Base-by-base conservation (phyloP, 352 stramenopile species). In the Aphanomyces stellatus region DNA sequence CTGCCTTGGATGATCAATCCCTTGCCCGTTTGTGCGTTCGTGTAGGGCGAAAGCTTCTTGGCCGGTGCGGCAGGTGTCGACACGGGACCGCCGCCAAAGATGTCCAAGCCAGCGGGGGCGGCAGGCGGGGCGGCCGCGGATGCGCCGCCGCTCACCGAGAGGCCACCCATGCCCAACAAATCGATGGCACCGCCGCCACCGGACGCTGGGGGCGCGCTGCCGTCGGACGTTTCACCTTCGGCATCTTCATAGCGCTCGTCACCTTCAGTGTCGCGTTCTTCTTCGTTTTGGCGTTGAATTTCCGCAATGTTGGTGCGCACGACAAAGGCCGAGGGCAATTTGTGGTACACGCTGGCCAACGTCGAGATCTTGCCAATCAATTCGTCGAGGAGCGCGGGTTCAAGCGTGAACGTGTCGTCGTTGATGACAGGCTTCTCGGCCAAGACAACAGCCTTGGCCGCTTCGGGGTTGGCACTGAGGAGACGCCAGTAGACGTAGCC, bases 401-500 rank as follows among this genome's bases (percentile, higher is more conserved):
- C 96, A 25, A 99, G 78, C 1, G 86, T 82, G 62, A 97, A 98
- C 30, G 96, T 99, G 75, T 99, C 96, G 78, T 99, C 97, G 70
- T 89, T 97, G 81, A 99, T 99, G n/a, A 98, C 95, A 4, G 97
- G 97, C 72, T 99, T 99, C 75, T 99, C 96, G 7, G 93, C 93
- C 3, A 99, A 82, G 31, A 99, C 96, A 10, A 99, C 96, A 27
- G 96, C 93, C 66, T 98, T 98, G 37, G 97, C 97, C 11, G 96
- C 96, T 72, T 99, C 96, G 0, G 97, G 97, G 80, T 99, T 98
- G 0, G 95, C 97, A n/a, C 88, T 97, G 27, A 99, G 77, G 25
- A 99, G 76, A 42, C 97, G 90, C 97, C 97, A 99, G 81, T 99
- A 99, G n/a, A 99, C 97, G 76, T 99, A 99, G 31, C 97, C 97